Base-by-base conservation (phyloP, 2,329 filamentous ascomycete genomes). In the Penicillium brevicompactum region DNA sequence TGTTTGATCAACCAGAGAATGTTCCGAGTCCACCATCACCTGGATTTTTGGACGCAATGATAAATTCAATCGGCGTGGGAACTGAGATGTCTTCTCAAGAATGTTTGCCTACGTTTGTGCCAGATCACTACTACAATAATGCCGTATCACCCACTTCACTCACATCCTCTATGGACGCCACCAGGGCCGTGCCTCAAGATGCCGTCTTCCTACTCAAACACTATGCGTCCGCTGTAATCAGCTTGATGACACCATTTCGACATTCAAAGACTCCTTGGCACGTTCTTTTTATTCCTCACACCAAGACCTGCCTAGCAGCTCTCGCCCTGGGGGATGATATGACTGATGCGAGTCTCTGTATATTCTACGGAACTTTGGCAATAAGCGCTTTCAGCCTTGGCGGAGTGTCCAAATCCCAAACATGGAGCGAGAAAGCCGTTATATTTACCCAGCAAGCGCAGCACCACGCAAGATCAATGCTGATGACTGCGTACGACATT, bases 181-280 rank as follows among this genome's bases (percentile, higher is more conserved):
- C 42, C 3, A 42, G 27, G 11, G 31, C 55, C 4, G 30, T 62
- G 31, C 60, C 68, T 62, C 58, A 67, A 18, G 71, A 77, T 57
- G 72, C 73, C 1, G 61, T 73, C 8, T 70, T 71, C 43, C 65
- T 78, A 0, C 64, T 78, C 22, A 72, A 72, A 22, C 70, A 77
- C 51, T 77, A 77, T 55, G 65, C 65, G 2, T 70, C 69, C 1
- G 69, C 67, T 4, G 69, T 77, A 2, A 67, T 76, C 16, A 62
- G 60, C 4, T 53, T 63, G n/a, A 67, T 64, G 45, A 69, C 62
- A 8, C 70, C 66, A 9, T 53, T 70, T 47, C 37, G 68, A 49
- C 67, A 72, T 21, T 69, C 70, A 2, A 77, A 76, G 50, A 78
- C 76, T 0, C 78, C 77, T 0, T 79, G 77, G 77, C 72, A 78